Percentiles rank a stretch among this genome's conserved stretches.
These are phyloP conservation scores for Aristolochia fimbriata DNA, from an alignment of 164 flowering plant genomes.

Conservation along the genomic window DNA sequence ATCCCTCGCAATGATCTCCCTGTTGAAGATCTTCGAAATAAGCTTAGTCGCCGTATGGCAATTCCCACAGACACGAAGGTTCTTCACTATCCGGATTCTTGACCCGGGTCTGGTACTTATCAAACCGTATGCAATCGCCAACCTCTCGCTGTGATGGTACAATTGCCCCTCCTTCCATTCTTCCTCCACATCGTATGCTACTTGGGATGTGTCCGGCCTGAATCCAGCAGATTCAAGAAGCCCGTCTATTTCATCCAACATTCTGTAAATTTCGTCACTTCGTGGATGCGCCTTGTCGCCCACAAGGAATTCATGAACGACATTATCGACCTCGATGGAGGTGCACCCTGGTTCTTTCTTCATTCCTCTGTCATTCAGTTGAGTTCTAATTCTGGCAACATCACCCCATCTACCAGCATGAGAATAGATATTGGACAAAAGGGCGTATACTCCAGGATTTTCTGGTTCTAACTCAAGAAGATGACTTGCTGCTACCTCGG, in stretches of 20 bases:
- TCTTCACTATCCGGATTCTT: conserved; percentile 47
- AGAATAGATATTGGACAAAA: conserved; percentile 54
- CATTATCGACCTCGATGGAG: conserved; percentile 50
- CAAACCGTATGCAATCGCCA: conserved; percentile 67
- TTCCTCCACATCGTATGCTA: conserved; percentile 48
- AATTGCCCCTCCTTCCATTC: conserved; percentile 50
- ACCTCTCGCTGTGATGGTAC: conserved; percentile 49
- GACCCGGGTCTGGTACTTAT: conserved; percentile 58
- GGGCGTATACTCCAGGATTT: conserved; percentile 43
- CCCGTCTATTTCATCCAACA: conserved; percentile 46
- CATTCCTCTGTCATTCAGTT: conserved; percentile 34
- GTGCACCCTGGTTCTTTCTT: conserved; percentile 58
- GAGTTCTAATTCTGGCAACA: conserved; percentile 46
- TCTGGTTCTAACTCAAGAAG: conserved; percentile 49
- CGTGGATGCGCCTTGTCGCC: conserved; percentile 47
- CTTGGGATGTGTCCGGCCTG: conserved; percentile 53
- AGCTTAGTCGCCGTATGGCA: conserved; percentile 62
- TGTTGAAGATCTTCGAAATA: conserved; percentile 50
- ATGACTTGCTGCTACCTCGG: conserved; percentile 28
- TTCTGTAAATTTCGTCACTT: conserved; percentile 35
- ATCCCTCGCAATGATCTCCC: conserved; percentile 64
- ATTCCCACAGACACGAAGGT: conserved; percentile 53
- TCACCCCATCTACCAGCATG: conserved; percentile 53
- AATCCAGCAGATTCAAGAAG: conserved; percentile 35
- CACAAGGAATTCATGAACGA: conserved; percentile 63